Base-by-base conservation (phyloP, 2,329 filamentous ascomycete species). In the Byssothecium circinans region DNA sequence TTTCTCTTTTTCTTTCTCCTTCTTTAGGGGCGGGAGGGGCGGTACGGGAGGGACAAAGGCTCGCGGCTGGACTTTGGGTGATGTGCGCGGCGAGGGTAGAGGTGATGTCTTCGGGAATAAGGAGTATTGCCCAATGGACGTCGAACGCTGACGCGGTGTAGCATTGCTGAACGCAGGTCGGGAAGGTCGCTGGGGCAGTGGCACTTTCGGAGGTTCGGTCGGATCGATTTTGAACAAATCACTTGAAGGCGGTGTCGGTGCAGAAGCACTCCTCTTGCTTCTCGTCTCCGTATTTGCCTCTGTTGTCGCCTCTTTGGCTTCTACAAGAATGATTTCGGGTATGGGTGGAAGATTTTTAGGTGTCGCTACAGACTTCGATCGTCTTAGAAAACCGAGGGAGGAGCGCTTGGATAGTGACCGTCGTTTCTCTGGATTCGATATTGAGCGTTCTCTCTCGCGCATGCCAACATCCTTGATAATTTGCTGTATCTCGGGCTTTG, bases 251-350 rank as follows among this genome's bases (percentile, higher is more conserved):
- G 20, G 36, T 23, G 36, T 39, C 10, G 36, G 36, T 8, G 36
- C 36, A 39, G 36, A 39, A 22, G 36, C 36, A 20, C 36, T 39
- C 19, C 36, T 39, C 22, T n/a, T 39, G 36, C 20, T 39, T 39
- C 36, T 22, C 22, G 18, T 32, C 7, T 32, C 14, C 14, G 12
- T 32, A 4, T 14, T 32, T 14, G 6, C 14, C 12, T 32, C 14
- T 32, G 12, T 32, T 14, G 10, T 32, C 14, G 29, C 14, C 4
- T 32, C 29, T 32, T 32, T n/a, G 29, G 29, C 10, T 32, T 32
- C 14, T n/a, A 8, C 20, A 8, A 39, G 12, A 14, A 39, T 23
- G 8, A 39, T 20, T 27, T 39, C 36, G 8, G 36, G 36, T 25
- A 39, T 25, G 4, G 18, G 12, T n/a, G 36, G 20, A 10, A 39